A percentile compares a stretch with the other conserved stretches of the same genome.
Evolutionary conservation across 176 grass and related monocot species (phyloP).

Genomic region (Musa acuminata): DNA sequence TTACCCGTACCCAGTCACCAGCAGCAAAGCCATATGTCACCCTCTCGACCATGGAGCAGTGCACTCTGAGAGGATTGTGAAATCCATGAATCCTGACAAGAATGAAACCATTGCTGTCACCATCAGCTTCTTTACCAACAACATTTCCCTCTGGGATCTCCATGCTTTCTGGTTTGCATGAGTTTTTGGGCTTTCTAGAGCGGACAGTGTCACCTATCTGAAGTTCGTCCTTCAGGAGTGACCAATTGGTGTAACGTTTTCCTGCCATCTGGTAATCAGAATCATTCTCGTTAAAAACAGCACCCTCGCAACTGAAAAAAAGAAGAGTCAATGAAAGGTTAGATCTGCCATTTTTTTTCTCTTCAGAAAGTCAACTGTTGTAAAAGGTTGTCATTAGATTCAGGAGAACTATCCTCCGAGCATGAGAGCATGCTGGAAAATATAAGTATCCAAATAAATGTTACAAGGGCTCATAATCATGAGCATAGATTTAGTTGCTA

Average conservation of each 20-base stretch:
- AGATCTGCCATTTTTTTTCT: not conserved
- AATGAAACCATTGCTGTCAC: slow-evolving; percentile 36
- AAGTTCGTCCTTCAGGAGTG: slow-evolving; percentile 58
- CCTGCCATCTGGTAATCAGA: slow-evolving; percentile 30
- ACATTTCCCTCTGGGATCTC: slow-evolving; percentile 82
- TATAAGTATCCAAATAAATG: too few species aligned
- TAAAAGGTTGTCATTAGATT: too few species aligned
- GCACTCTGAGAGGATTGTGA: slow-evolving; percentile 67
- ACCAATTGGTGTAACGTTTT: slow-evolving; percentile 49
- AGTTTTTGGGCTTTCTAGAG: slow-evolving; percentile 67
- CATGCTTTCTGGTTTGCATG: slow-evolving; percentile 66
- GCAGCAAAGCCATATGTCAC: slow-evolving; percentile 61
- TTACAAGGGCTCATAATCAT: too few species aligned
- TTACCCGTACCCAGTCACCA: slow-evolving; percentile 81
- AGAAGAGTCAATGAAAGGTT: not conserved
- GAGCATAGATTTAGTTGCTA: too few species aligned
- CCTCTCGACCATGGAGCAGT: slow-evolving; percentile 49
- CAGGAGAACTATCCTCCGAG: too few species aligned
- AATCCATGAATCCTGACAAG: slow-evolving; percentile 72
- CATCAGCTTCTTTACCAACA: slow-evolving; percentile 67
- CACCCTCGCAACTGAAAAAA: slow-evolving; percentile 37
- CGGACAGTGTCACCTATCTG: slow-evolving; percentile 64
- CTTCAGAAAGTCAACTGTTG: too few species aligned
- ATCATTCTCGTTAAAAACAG: slow-evolving; percentile 31
- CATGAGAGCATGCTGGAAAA: too few species aligned